Base-by-base conservation (phyloP, 495 filamentous ascomycete species). In the Aspergillus nanangensis region DNA sequence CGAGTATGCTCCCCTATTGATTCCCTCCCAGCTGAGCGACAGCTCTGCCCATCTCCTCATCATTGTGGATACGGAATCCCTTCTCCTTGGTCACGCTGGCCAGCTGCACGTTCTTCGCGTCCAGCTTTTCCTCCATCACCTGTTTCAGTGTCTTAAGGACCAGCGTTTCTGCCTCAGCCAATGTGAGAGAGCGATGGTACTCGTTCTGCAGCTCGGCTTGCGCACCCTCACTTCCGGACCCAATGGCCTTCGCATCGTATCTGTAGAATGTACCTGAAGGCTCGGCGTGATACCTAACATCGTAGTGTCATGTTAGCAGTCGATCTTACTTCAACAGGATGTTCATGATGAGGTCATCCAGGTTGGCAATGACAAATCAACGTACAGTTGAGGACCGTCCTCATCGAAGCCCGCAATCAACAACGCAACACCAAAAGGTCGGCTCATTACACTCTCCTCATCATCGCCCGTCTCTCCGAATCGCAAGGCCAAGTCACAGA, bases 61-160 rank as follows among this genome's bases (percentile, higher is more conserved):
- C 93, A 45, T 81, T 86, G 74, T 98, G 96, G 77, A 98, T 96
- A 65, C 86, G 84, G 77, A 98, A 97, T 14, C 94, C 93, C 64
- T 87, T 90, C 47, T 95, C 91, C 76, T 92, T 95, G 48, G 93
- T 98, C 44, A 97, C 94, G 60, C 90, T 96, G 35, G 93, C 93
- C 53, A 98, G 69, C 77, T 97, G 93, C 54, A 98, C 94, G 61
- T 97, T 98, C 79, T 97, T 97, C 33, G 87, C 77, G 64, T 98
- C 93, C 42, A 98, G 80, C 76, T 97, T 98, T 82, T 98, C 93
- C 73, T 98, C 93, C 93, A 98, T 98, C 42, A 98, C 93, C 73
- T 98, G 93, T 78, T 98, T 98, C 66, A 98, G 69, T 29, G 93
- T 98, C 81, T 96, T 96, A 54, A 98, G 75, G 24, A 97, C 94